These are phyloP conservation scores for Paracoccidioides brasiliensis DNA, from an alignment of 2,329 filamentous ascomycete genomes.

Conservation along the genomic window DNA sequence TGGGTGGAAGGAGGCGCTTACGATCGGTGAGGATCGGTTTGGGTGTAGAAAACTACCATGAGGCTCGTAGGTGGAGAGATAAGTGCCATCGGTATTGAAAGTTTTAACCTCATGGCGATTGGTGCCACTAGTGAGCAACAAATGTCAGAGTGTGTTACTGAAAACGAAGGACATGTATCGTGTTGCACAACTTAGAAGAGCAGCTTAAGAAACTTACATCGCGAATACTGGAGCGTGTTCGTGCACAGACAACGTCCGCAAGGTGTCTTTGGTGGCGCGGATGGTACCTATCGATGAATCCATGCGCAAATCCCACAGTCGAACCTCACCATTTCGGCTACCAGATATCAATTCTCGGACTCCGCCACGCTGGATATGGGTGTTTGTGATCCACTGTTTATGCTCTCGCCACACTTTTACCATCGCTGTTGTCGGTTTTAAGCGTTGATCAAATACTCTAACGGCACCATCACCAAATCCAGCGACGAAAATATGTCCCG, in stretches of 20 bases:
- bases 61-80: conserved; percentile 74
- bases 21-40: conserved; percentile 67
- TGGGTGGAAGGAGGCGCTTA: conserved; percentile 85
- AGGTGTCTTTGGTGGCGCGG: conserved; percentile 59
- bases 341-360: conserved; percentile 83
- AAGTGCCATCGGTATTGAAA: conserved; percentile 72
- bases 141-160: conserved; percentile 9
- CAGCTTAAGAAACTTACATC: conserved; percentile 47
- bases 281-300: conserved; percentile 62
- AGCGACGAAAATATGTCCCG: conserved; percentile 88
- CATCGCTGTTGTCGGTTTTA: conserved; percentile 78
- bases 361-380: conserved; percentile 92
- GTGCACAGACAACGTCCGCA: conserved; percentile 80
- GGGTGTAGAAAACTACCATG: conserved; percentile 80
- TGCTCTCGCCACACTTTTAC: conserved; percentile 96
- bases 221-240: conserved; percentile 95
- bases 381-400: conserved; percentile 86
- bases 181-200: background rate
- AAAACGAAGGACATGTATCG: background rate
- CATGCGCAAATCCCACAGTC: conserved; percentile 91
- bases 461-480: conserved; percentile 94
- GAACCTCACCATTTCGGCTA: conserved; percentile 83
- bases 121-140: conserved; percentile 51
- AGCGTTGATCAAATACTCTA: conserved; percentile 80
- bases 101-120: conserved; percentile 80